Evolutionary conservation across 345 rosid species (phyloP).

Genomic region (Brassica incana): DNA sequence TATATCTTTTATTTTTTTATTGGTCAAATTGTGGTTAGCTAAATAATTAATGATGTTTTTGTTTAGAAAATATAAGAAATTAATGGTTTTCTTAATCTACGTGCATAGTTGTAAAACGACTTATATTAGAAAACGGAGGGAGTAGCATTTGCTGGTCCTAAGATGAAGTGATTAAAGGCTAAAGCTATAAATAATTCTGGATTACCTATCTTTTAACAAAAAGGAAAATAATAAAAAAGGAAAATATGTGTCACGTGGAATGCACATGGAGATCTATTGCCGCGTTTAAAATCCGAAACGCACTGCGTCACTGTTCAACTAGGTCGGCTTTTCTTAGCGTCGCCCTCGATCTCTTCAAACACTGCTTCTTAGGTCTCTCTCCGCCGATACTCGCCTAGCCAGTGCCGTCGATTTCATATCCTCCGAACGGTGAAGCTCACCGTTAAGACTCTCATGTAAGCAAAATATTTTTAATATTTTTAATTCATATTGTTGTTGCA

Average conservation of each 20-base stretch:
- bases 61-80: too few species aligned
- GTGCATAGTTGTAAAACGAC: too few species aligned
- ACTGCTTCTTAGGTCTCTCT: conserved; percentile 35
- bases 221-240: background rate
- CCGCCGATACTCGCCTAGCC: conserved; percentile 14
- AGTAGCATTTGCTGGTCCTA: too few species aligned
- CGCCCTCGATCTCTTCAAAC: conserved; percentile 23
- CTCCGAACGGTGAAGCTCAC: conserved; percentile 78
- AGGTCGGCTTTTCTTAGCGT: conserved; percentile 30
- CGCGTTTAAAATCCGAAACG: conserved; percentile 37
- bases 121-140: too few species aligned
- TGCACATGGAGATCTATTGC: conserved; percentile 37
- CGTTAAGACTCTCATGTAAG: conserved; percentile 77
- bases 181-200: background rate
- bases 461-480: too few species aligned
- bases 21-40: too few species aligned
- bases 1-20: too few species aligned
- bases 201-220: background rate
- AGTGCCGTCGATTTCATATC: conserved; percentile 12
- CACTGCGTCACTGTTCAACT: conserved; percentile 20
- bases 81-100: too few species aligned
- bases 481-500: too few species aligned
- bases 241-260: conserved; percentile 26
- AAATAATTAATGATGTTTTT: too few species aligned
- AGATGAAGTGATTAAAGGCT: background rate